phyloP scores from a whole-genome alignment of 129 eudicot genomes.

The Centella asiatica region DNA sequence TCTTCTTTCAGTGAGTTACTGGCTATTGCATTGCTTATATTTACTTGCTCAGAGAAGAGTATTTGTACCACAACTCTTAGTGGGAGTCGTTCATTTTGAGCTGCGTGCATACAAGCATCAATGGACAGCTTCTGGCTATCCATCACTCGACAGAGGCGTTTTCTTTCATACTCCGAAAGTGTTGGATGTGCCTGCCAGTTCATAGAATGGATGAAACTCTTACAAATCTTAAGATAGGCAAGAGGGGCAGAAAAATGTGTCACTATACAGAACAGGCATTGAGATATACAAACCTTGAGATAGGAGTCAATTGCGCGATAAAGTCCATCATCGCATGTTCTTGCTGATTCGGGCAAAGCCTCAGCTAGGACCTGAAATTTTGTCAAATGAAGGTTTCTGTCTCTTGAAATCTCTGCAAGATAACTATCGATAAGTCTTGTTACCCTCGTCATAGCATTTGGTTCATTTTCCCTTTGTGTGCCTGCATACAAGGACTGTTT shows the following conservation, averaged over 20 bases:
- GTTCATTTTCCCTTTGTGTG: conserved; percentile 25
- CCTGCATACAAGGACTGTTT: conserved; percentile 39
- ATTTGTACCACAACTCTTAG: conserved; percentile 70
- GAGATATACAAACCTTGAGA: conserved; percentile 57
- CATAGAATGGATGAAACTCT: neutral
- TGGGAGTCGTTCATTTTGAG: conserved; percentile 89
- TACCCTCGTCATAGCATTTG: conserved; percentile 58
- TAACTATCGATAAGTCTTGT: conserved; percentile 83
- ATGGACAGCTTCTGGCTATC: conserved; percentile 80
- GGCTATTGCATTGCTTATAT: conserved; percentile 62
- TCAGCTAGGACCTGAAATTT: conserved; percentile 87
- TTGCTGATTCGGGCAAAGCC: conserved; percentile 85
- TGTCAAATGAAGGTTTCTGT: conserved; percentile 57
- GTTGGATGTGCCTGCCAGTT: conserved; percentile 72
- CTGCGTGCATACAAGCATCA: conserved; percentile 87
- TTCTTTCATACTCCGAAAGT: conserved; percentile 76
- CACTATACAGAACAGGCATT: neutral
- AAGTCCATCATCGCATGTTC: conserved; percentile 83
- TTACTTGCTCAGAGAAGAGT: conserved; percentile 84
- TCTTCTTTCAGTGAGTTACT: conserved; percentile 50
- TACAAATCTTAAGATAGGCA: neutral
- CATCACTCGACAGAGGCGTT: conserved; percentile 75
- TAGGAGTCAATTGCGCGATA: conserved; percentile 89
- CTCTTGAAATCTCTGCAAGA: conserved; percentile 75
- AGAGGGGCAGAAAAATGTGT: neutral